Conservation (phyloP, 2,329 filamentous ascomycete genomes). For the Corynespora cassiicola region DNA sequence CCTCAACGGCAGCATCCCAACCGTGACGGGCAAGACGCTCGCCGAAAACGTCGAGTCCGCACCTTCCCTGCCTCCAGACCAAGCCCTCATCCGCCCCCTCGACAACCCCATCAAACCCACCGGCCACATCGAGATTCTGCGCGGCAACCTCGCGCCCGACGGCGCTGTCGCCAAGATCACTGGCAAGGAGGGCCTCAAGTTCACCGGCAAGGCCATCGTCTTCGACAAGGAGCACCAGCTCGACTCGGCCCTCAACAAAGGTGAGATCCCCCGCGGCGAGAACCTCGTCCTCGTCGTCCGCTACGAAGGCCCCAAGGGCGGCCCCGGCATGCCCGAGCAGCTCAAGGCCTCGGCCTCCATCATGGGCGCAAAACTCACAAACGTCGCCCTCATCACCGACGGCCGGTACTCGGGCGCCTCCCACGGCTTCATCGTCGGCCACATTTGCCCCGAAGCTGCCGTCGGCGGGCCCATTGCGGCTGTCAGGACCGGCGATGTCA, state of each 20-base stretch:
- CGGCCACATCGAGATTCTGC: slow-evolving; percentile 87
- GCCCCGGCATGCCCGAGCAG: slow-evolving; percentile 96
- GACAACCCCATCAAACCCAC: slow-evolving; percentile 83
- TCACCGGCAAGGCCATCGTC: slow-evolving; percentile 80
- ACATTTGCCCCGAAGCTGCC: slow-evolving; percentile 89
- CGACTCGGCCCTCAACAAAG: slow-evolving; percentile 73
- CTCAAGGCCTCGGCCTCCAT: slow-evolving; percentile 87
- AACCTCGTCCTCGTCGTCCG: slow-evolving; percentile 90
- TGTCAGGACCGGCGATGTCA: slow-evolving; percentile 78
- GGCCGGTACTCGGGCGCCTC: slow-evolving; percentile 87
- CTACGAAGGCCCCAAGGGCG: slow-evolving; percentile 92
- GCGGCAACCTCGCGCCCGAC: slow-evolving; percentile 85
- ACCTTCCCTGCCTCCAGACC: slow-evolving; percentile 78
- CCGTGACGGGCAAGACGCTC: slow-evolving; percentile 83
- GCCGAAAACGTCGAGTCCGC: slow-evolving; percentile 80
- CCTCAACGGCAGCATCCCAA: slow-evolving; percentile 78
- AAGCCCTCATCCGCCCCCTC: slow-evolving; percentile 82
- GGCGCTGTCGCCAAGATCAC: slow-evolving; percentile 97
- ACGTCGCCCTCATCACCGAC: slow-evolving; percentile 91
- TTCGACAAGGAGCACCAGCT: slow-evolving; percentile 87
- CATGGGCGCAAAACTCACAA: slow-evolving; percentile 88
- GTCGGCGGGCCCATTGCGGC: slow-evolving; percentile 87
- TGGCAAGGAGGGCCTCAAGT: slow-evolving; percentile 86
- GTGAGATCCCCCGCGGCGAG: slow-evolving; percentile 74
- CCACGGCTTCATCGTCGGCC: slow-evolving; percentile 93